Percentiles rank a stretch among this genome's conserved stretches.
These are phyloP conservation scores for Colletotrichum neosansevieriae DNA, from an alignment of 2,329 filamentous ascomycete species.

Conservation along the genomic window DNA sequence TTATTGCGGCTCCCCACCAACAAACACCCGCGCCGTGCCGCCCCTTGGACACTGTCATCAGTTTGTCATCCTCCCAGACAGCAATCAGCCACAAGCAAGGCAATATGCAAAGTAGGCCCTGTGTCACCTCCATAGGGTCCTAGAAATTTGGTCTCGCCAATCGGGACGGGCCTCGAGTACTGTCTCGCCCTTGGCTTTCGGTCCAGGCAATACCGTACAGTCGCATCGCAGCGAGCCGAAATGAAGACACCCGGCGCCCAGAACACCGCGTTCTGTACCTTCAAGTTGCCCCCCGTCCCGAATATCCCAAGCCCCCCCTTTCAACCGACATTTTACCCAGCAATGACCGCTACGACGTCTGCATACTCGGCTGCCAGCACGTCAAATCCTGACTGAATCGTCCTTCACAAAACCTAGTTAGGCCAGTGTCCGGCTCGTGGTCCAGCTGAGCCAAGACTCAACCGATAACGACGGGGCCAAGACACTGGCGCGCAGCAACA, in stretches of 20 bases:
- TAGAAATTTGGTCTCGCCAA: conserved; percentile 2
- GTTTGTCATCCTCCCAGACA: conserved; percentile 5
- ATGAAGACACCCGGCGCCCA: conserved; percentile 23
- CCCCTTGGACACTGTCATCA: neutral
- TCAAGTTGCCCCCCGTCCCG: neutral
- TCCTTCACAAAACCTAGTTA: too few relatives aligned
- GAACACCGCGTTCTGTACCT: neutral
- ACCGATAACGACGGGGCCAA: neutral
- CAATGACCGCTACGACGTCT: neutral
- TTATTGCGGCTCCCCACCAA: conserved; percentile 32
- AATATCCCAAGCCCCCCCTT: neutral
- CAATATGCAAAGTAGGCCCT: neutral
- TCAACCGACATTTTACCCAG: neutral
- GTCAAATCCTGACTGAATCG: neutral
- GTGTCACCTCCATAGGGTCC: conserved; percentile 14
- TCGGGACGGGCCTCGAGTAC: neutral
- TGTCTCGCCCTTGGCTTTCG: conserved; percentile 22
- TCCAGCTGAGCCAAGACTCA: neutral
- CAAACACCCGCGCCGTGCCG: neutral
- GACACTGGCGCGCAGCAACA: neutral
- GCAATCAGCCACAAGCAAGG: neutral
- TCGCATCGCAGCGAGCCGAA: conserved; percentile 31
- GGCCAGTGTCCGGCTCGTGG: too few relatives aligned
- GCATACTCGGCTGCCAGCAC: neutral
- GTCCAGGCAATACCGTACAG: conserved; percentile 25